A percentile compares a stretch with the other conserved stretches of the same genome.
Conservation (phyloP, 1,139 yeast species). For the Hyphopichia pseudoburtonii region DNA sequence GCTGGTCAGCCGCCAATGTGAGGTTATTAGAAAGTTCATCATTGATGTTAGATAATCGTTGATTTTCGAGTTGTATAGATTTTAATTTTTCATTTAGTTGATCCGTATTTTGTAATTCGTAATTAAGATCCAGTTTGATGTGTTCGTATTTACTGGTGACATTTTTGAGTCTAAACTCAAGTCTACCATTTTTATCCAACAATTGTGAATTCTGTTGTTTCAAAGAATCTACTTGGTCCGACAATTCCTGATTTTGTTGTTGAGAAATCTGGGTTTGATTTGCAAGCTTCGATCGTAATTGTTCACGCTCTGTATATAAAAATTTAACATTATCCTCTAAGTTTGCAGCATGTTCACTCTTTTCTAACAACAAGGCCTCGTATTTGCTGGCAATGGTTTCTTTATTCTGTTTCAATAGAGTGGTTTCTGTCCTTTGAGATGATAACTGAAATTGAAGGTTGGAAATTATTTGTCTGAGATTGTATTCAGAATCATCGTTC, state of each 20-base stretch:
- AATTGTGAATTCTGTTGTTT: constrained; percentile 17
- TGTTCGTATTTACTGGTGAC: constrained; percentile 24
- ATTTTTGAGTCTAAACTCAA: constrained; percentile 13
- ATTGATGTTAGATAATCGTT: constrained; percentile 28
- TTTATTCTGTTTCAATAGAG: constrained; percentile 34
- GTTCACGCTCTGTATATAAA: constrained; percentile 55
- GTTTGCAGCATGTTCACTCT: constrained; percentile 30
- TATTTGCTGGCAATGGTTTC: constrained; percentile 25
- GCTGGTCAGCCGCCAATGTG: constrained; percentile 11
- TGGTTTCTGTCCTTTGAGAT: constrained; percentile 33
- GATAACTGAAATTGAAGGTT: constrained; percentile 29
- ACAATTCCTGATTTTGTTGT: constrained; percentile 36
- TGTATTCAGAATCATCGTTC: constrained; percentile 17
- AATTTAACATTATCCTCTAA: constrained; percentile 57
- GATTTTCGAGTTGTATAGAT: constrained; percentile 19
- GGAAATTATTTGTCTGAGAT: constrained; percentile 16
- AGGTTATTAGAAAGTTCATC: constrained; percentile 53
- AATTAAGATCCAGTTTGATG: constrained; percentile 30
- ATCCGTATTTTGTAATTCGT: constrained; percentile 27
- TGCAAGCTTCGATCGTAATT: constrained; percentile 52
- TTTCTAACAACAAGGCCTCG: constrained; percentile 29
- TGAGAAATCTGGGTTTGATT: constrained; percentile 25
- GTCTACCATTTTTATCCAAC: constrained; percentile 24
- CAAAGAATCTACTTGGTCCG: constrained; percentile 16
- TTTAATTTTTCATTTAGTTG: constrained; percentile 28